Percentiles rank a stretch among this genome's conserved stretches.
Conservation (phyloP, 495 filamentous ascomycete genomes). For the Aspergillus ellipticus region DNA sequence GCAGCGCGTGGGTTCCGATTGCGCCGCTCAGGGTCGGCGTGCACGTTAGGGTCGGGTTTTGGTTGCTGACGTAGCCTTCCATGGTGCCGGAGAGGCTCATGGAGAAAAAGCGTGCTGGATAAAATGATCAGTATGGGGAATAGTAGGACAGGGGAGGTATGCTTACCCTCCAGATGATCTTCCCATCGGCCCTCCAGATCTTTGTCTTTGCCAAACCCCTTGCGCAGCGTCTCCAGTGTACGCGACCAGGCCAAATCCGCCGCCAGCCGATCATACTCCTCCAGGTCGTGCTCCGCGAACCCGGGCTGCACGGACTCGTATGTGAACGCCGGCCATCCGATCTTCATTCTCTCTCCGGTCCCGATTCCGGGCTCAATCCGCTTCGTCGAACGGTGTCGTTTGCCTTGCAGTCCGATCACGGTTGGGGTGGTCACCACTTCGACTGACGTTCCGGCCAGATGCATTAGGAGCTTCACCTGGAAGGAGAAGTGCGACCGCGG, state of each 20-base stretch:
- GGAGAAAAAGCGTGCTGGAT: conserved; percentile 46
- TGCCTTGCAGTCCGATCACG: conserved; percentile 63
- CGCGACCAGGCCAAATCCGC: conserved; percentile 55
- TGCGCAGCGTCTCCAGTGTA: conserved; percentile 45
- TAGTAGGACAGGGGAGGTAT: not conserved
- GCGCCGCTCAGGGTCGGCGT: conserved; percentile 65
- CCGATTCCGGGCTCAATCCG: conserved; percentile 52
- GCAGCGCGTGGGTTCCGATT: conserved; percentile 63
- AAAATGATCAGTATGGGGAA: too few relatives aligned
- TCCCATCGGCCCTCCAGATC: conserved; percentile 60
- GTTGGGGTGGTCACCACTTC: conserved; percentile 44
- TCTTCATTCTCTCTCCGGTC: conserved; percentile 43
- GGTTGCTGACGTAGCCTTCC: conserved; percentile 47
- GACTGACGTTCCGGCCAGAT: conserved; percentile 50
- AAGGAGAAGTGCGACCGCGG: conserved; percentile 46
- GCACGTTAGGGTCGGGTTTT: conserved; percentile 53
- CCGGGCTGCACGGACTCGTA: conserved; percentile 49
- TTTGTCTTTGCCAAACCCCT: conserved; percentile 55
- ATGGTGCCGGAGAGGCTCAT: conserved; percentile 45
- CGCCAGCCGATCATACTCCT: conserved; percentile 50
- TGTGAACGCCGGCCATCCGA: conserved; percentile 41
- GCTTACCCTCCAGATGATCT: conserved; percentile 53
- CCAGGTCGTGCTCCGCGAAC: conserved; percentile 55
- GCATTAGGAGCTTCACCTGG: conserved; percentile 46
- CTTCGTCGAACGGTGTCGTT: conserved; percentile 45